Evolutionary conservation across 345 rosid genomes (phyloP), one percentile per base, ranked within the genome.

Genomic region (Aethionema arabicum): DNA sequence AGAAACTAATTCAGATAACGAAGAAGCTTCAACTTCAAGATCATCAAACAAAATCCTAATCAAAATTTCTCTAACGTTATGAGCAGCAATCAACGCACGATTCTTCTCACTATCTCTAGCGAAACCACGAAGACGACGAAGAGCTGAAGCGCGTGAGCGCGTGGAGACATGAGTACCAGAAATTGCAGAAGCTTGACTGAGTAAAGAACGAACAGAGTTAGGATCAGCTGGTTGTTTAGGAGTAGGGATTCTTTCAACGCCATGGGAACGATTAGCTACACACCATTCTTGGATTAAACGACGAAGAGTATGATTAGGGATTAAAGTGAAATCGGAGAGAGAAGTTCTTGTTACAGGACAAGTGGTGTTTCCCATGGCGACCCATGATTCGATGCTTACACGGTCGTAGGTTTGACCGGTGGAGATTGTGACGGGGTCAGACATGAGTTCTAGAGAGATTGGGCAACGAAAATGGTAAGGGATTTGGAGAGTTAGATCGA

Each of bases 351-450:
- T 90, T 64, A 90, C 99, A 0, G 99, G 99, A 38, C 99, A 93
- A 27, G 95, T 83, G 54, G 86, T 83, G 75, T 93, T 87, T 2
- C 99, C 99, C 55, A 87, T 86, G 32, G 95, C 90, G 32, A 87
- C 81, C 97, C 99, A 93, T 0, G 99, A 86, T 66, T 93, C 99
- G 78, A 93, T 93, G 78, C 96, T 80, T 67, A 86, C 39, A 9
- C 99, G 85, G 85, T 93, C 99, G 75, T 93, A 93, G 45, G 99
- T 90, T 61, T 93, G 99, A 37, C 99, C 99, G 37, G 99, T 90
- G 69, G 75, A 59, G 64, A 90, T 79, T 45, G 92, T 90, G 44
- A 93, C 99, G 0, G 99, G 99, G 80, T 93, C 99, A 16, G 91
- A 79, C 97, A 93, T 93, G 16, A 93, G 85, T 79, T 93, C 99